Evolutionary conservation across 2,329 filamentous ascomycete species (phyloP).

Genomic region (Huntiella moniliformis): DNA sequence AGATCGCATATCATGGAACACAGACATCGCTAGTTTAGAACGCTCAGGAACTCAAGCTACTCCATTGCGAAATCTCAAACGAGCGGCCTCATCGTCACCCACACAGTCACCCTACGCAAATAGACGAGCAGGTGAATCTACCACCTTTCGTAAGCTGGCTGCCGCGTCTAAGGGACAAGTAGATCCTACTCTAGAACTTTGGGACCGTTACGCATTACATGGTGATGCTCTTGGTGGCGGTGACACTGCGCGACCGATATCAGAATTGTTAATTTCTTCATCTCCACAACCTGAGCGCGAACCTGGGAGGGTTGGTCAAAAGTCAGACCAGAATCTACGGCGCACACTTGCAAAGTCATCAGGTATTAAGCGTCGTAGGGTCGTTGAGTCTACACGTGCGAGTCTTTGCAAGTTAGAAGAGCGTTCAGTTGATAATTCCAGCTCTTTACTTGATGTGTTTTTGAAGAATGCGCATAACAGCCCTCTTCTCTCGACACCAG

Average conservation of each 20-base stretch:
- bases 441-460: conserved; percentile 11
- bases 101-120: conserved; percentile 37
- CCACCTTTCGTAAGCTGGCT: conserved; percentile 10
- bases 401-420: conserved; percentile 6
- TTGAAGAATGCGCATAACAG: conserved; percentile 8
- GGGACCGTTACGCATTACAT: conserved; percentile 51
- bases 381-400: conserved; percentile 5
- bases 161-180: conserved; percentile 30
- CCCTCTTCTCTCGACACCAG: background rate
- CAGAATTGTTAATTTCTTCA: conserved; percentile 28
- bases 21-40: conserved; percentile 24
- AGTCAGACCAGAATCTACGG: conserved; percentile 5
- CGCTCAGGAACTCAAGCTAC: conserved; percentile 29
- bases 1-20: conserved; percentile 43
- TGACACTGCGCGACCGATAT: conserved; percentile 5
- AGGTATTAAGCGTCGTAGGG: conserved; percentile 6
- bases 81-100: conserved; percentile 57
- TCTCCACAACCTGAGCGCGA: conserved; percentile 42
- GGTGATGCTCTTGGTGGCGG: conserved; percentile 17
- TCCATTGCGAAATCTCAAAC: conserved; percentile 37
- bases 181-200: conserved; percentile 56
- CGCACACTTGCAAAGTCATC: conserved; percentile 7
- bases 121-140: conserved; percentile 7
- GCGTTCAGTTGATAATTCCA: background rate
- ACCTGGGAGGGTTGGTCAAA: background rate